Conservation (phyloP, 2,329 filamentous ascomycete genomes). For the Fusarium keratoplasticum region DNA sequence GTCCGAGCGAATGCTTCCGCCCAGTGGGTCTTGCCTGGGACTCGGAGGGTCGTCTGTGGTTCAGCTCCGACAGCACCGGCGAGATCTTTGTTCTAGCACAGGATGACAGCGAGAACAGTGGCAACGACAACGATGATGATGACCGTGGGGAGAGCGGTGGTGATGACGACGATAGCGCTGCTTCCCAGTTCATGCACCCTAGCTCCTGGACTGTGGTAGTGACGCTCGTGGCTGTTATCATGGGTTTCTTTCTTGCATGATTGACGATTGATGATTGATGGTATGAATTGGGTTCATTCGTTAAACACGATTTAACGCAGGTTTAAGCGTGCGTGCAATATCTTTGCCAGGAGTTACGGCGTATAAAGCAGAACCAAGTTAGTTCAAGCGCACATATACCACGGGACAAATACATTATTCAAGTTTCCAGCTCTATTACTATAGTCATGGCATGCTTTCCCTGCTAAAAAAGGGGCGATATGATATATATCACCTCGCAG, state of each 20-base stretch:
- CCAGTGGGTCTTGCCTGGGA: conserved; percentile 70
- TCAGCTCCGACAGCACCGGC: conserved; percentile 72
- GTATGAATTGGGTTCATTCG: neutral
- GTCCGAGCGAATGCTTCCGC: conserved; percentile 70
- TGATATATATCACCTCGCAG: neutral
- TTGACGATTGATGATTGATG: neutral
- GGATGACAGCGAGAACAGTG: conserved; percentile 9
- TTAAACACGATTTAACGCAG: neutral
- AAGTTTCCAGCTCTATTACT: conserved; percentile 20
- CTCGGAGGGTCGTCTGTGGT: conserved; percentile 66
- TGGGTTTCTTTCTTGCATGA: conserved; percentile 46
- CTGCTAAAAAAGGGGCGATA: conserved; percentile 2
- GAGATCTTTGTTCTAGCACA: conserved; percentile 69
- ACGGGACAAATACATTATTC: conserved; percentile 12
- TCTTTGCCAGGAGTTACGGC: neutral
- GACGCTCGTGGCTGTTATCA: conserved; percentile 43
- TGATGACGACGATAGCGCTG: conserved; percentile 33
- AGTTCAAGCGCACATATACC: neutral
- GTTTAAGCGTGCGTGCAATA: neutral
- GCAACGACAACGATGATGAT: neutral
- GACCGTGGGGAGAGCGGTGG: conserved; percentile 9
- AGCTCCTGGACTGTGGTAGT: conserved; percentile 39
- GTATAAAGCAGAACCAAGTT: neutral
- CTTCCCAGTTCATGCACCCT: conserved; percentile 34
- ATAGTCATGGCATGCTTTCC: conserved; percentile 1